These are phyloP conservation scores for Lachancea dasiensis DNA, from an alignment of 805 yeast species.

Conservation along the genomic window DNA sequence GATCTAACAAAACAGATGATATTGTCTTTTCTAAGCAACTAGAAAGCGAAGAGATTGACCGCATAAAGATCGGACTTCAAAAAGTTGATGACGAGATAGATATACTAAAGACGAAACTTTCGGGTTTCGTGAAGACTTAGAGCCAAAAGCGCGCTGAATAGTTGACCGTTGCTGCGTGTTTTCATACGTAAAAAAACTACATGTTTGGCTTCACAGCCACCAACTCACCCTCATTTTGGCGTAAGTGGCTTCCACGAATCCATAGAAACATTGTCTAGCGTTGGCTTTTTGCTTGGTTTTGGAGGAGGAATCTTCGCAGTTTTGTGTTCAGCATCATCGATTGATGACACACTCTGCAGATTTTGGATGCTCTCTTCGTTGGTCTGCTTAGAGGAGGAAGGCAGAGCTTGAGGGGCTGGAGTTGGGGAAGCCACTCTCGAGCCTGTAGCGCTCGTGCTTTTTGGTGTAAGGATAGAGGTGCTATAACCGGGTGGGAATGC, in stretches of 20 bases:
- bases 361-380: neutral
- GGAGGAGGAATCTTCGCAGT: slow-evolving; percentile 21
- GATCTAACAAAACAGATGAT: slow-evolving; percentile 34
- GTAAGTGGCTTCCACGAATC: slow-evolving; percentile 48
- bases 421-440: slow-evolving; percentile 17
- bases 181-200: too few relatives aligned
- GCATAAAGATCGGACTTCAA: slow-evolving; percentile 43
- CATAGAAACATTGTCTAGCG: slow-evolving; percentile 27
- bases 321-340: neutral
- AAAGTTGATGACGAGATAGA: slow-evolving; percentile 42
- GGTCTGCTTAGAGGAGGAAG: neutral
- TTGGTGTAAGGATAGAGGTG: slow-evolving; percentile 32
- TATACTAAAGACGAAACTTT: slow-evolving; percentile 35
- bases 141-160: too few relatives aligned
- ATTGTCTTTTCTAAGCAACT: slow-evolving; percentile 44
- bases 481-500: slow-evolving; percentile 36
- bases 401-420: neutral
- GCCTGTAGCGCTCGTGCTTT: slow-evolving; percentile 20
- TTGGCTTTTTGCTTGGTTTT: slow-evolving; percentile 28
- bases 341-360: neutral
- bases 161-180: too few relatives aligned
- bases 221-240: slow-evolving; percentile 43
- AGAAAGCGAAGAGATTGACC: slow-evolving; percentile 59
- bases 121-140: slow-evolving; percentile 3
- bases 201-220: too few relatives aligned